Base-by-base conservation (phyloP, 192 early-diverging fungal species). In the Coemansia guatemalensis region DNA sequence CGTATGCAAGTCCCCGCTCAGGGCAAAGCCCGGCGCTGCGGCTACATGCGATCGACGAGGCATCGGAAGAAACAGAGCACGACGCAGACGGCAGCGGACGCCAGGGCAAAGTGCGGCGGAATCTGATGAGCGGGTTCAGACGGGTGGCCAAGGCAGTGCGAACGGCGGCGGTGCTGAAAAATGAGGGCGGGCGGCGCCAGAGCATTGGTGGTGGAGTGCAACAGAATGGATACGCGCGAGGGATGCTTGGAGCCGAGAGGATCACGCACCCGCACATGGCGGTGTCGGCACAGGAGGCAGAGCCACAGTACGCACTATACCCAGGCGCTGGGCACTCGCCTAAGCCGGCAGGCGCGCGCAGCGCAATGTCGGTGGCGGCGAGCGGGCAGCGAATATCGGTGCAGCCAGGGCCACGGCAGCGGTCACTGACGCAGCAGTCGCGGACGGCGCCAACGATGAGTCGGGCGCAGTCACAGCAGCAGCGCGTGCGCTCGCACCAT, bases 71-170 rank as follows among this genome's bases (percentile, higher is more conserved):
- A 4, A 35, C 55, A 5, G 68, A 59, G 12, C 21, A 9, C 59
- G 1, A 47, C 33, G 44, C 44, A 20, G 53, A 53, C n/a, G 24
- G 33, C 41, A 17, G 25, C 44, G 56, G 8, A 5, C 56, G 21
- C 23, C 67, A 62, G 21, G 26, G 33, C 52, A 71, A 69, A 24
- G 54, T 71, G 54, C 64, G 73, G 7, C 41, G 58, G 17, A 75
- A 75, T 48, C 25, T 81, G 20, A 41, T 81, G 24, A 65, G 65
- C 44, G 68, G 73, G 32, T 68, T 81, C 62, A 67, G 58, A 20
- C 72, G 73, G 14, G 78, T 75, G 24, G 78, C 73, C 20, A 68
- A 81, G 35, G 78, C 78, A 0, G 78, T 81, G 11, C 74, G 75
- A 20, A 65, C 72, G 0, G 78, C 78, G 5, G 73, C 23, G 25